A percentile compares a stretch with the other conserved stretches of the same genome.
These are phyloP conservation scores for Scenedesmus sp. DNA, from an alignment of 163 green algal species.

Conservation along the genomic window DNA sequence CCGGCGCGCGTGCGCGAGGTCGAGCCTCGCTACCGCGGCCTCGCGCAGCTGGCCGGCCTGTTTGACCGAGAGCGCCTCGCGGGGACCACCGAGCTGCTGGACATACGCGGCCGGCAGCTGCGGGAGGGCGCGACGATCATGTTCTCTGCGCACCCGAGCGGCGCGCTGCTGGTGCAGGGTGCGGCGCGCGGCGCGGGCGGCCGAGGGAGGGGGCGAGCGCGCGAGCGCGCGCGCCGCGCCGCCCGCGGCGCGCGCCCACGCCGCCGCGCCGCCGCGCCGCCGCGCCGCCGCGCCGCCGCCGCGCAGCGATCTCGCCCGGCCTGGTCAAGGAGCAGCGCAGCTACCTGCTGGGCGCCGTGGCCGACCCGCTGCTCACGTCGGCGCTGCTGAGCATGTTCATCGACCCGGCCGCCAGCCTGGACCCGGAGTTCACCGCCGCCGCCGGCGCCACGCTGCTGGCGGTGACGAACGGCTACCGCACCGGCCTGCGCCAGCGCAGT, in stretches of 20 bases:
- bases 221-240: not conserved
- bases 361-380: slow-evolving; percentile 14
- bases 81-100: slow-evolving; percentile 24
- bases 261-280: not conserved
- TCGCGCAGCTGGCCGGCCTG: slow-evolving; percentile 4
- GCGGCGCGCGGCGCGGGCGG: not conserved
- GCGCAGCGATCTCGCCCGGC: slow-evolving; percentile 41
- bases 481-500: not conserved
- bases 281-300: not conserved
- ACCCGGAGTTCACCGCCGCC: slow-evolving; percentile 20
- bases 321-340: slow-evolving; percentile 37
- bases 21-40: not conserved
- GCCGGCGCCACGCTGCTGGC: slow-evolving; percentile 25
- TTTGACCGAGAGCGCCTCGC: slow-evolving; percentile 31
- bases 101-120: slow-evolving; percentile 5
- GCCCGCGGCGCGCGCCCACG: not conserved
- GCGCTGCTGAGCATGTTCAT: slow-evolving; percentile 37
- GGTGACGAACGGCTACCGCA: slow-evolving; percentile 36
- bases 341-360: slow-evolving; percentile 38
- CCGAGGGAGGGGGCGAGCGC: too few species aligned
- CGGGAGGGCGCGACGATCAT: slow-evolving; percentile 40
- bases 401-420: slow-evolving; percentile 24
- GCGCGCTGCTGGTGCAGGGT: slow-evolving; percentile 37
- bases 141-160: slow-evolving; percentile 17
- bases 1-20: not conserved